A percentile compares a stretch with the other conserved stretches of the same genome.
These are phyloP conservation scores for Epichloe coenophiala DNA, from an alignment of 2,329 filamentous ascomycete species.

Conservation along the genomic window DNA sequence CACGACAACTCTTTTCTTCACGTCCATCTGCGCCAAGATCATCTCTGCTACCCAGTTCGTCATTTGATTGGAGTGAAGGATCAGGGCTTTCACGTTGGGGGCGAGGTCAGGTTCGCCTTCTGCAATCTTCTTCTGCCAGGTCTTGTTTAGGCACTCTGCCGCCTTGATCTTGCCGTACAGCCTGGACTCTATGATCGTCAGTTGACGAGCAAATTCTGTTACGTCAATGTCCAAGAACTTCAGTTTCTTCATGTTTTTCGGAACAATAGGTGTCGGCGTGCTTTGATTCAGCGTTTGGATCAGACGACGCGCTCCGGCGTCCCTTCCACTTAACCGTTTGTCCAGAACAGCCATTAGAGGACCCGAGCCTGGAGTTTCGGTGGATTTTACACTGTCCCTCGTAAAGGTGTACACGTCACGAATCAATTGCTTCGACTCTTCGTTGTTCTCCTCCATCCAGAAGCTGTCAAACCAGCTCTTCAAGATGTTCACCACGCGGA, in stretches of 20 bases:
- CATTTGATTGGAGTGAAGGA: slow-evolving; percentile 95
- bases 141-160: slow-evolving; percentile 94
- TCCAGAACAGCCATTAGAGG: slow-evolving; percentile 79
- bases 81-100: slow-evolving; percentile 88
- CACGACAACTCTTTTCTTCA: slow-evolving; percentile 90
- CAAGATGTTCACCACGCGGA: slow-evolving; percentile 92
- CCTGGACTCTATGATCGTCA: slow-evolving; percentile 92
- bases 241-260: slow-evolving; percentile 98
- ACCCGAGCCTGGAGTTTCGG: slow-evolving; percentile 77
- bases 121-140: slow-evolving; percentile 90
- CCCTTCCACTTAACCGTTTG: slow-evolving; percentile 76
- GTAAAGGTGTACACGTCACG: slow-evolving; percentile 84
- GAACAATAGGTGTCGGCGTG: slow-evolving; percentile 78
- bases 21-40: slow-evolving; percentile 88
- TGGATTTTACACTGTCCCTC: slow-evolving; percentile 81
- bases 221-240: slow-evolving; percentile 97
- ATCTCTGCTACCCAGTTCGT: slow-evolving; percentile 99
- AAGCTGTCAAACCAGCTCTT: slow-evolving; percentile 98
- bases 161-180: slow-evolving; percentile 93
- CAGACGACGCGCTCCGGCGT: slow-evolving; percentile 71
- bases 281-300: slow-evolving; percentile 75
- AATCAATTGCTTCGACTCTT: slow-evolving; percentile 72
- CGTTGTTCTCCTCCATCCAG: slow-evolving; percentile 92
- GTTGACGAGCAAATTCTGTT: slow-evolving; percentile 89
- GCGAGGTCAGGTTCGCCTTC: slow-evolving; percentile 76